phyloP scores from a whole-genome alignment of 345 rosid genomes.

The Microcos paniculata region DNA sequence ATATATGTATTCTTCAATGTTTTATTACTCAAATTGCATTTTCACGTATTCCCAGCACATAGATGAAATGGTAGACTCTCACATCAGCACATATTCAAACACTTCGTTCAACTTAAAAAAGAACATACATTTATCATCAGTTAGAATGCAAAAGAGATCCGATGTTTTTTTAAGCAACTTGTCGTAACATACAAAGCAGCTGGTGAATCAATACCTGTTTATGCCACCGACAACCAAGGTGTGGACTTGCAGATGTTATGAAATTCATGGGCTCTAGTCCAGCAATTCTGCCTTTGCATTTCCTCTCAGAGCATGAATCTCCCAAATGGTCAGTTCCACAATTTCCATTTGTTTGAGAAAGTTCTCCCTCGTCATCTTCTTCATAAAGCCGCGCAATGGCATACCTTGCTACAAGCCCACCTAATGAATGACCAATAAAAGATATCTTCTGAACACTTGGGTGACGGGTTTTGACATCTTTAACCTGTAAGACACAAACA shows the following conservation, averaged over 20 bases:
- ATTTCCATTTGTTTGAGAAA: conserved; percentile 37
- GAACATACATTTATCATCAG: neutral
- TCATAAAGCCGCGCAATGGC: conserved; percentile 77
- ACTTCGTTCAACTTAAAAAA: neutral
- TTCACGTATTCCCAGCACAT: neutral
- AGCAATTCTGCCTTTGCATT: conserved; percentile 51
- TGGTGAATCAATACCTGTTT: conserved; percentile 57
- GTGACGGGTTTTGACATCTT: conserved; percentile 49
- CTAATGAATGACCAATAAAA: conserved; percentile 82
- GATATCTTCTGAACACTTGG: conserved; percentile 68
- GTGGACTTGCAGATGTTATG: conserved; percentile 84
- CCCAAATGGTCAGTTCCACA: conserved; percentile 22
- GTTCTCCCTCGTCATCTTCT: conserved; percentile 28
- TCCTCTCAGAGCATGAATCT: conserved; percentile 33
- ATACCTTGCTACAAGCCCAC: conserved; percentile 84
- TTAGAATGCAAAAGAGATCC: neutral
- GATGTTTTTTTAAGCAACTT: neutral
- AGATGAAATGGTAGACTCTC: neutral
- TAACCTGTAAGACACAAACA: conserved; percentile 58
- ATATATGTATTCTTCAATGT: neutral
- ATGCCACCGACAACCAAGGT: conserved; percentile 88
- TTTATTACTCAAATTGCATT: neutral
- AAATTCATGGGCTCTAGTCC: conserved; percentile 81
- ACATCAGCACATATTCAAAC: neutral
- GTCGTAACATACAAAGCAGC: neutral